Base-by-base conservation (phyloP, 2,329 filamentous ascomycete species). In the Diplodia scrobiculata region DNA sequence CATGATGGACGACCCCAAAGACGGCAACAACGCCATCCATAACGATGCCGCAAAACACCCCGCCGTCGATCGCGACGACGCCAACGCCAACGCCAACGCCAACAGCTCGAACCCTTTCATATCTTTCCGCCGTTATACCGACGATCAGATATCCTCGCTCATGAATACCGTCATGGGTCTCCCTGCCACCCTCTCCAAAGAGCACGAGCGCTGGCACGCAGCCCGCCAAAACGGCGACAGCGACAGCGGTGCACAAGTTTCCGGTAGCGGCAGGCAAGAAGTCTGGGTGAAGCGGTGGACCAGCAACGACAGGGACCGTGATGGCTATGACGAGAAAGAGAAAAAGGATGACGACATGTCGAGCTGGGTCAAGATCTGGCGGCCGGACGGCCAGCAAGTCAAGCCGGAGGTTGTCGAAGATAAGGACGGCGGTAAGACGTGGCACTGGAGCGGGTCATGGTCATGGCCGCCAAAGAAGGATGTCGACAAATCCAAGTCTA, bases 41-140 rank as follows among this genome's bases (percentile, higher is more conserved):
- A 74, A 79, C 63, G 73, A 78, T 67, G 75, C 79, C 67, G 53
- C 47, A 4, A 38, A 54, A 14, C 34, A 27, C 34, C 48, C 55
- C 47, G 55, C 51, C 27, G 45, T 45, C 13, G 53, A 59, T 19
- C 17, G 41, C 41, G 41, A 45, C n/a, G 7, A 45, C 9, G 41
- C 41, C 41, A 45, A 45, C 41, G 17, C 41, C 41, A 45, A 45
- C 41, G 17, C 41, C 13, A 47, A 62, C 17, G 5, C 47, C 34
- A 55, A 86, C 13, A 47, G 55, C 17, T 10, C 47, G 25, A 55
- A 86, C 67, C 84, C 85, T 0, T 87, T 88, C 74, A 81, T 86
- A 66, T 79, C 82, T 34, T 87, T 88, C 76, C 86, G 86, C 70
- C 84, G 83, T 68, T 86, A 84, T 73, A 84, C 85, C 66, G 86